These are phyloP conservation scores for Blastocystis sp. DNA, from an alignment of 352 stramenopile species.

Conservation along the genomic window DNA sequence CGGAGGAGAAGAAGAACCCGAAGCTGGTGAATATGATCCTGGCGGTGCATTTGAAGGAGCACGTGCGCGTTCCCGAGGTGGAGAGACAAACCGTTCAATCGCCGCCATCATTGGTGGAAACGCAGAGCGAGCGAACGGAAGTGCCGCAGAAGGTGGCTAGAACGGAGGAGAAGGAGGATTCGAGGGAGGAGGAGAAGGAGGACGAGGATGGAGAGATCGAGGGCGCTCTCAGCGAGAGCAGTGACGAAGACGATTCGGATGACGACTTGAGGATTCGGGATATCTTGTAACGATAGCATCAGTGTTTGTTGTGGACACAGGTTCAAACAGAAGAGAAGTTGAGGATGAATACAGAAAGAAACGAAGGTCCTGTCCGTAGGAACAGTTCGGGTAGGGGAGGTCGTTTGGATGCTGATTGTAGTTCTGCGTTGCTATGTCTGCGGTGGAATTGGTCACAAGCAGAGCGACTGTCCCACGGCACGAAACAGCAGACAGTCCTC, in stretches of 20 bases:
- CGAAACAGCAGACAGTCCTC: not conserved
- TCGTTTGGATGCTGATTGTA: not conserved
- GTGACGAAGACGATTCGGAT: slow-evolving; percentile 30
- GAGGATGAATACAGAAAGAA: not conserved
- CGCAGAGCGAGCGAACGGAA: too few species aligned
- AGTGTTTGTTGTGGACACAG: not conserved
- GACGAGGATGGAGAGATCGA: slow-evolving; percentile 30
- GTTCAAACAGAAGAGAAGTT: not conserved
- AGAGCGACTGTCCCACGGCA: not conserved
- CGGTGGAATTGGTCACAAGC: not conserved
- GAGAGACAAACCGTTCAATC: not conserved
- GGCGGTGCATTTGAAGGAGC: slow-evolving; percentile 61
- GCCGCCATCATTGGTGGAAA: too few species aligned
- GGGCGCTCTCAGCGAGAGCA: slow-evolving; percentile 55
- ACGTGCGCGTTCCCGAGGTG: slow-evolving; percentile 37
- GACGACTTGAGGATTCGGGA: not conserved
- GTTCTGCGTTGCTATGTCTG: slow-evolving; percentile 11
- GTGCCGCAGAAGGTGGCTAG: not conserved
- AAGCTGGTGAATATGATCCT: slow-evolving; percentile 50
- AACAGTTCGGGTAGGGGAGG: not conserved
- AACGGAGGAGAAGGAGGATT: not conserved
- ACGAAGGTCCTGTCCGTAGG: not conserved
- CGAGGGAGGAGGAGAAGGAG: not conserved
- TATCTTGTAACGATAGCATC: not conserved
- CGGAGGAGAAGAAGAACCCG: slow-evolving; percentile 60